Base-by-base conservation (phyloP, 306 rosid species). In the Gastrolobium bilobum region DNA sequence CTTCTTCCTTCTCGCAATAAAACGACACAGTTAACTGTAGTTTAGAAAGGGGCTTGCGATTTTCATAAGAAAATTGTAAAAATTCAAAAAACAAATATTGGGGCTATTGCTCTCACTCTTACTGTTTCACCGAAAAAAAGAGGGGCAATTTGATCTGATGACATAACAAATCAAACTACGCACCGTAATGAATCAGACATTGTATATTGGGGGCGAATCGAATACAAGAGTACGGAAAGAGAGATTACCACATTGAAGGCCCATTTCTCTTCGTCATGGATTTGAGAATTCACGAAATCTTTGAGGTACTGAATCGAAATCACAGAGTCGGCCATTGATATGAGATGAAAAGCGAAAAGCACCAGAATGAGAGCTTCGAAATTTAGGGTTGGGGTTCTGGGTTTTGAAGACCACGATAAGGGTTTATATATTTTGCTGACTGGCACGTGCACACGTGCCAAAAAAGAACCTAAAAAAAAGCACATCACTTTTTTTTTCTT, bases 201-300 rank as follows among this genome's bases (percentile, higher is more conserved):
- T 20, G 26, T 20, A 20, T 20, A 20, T 20, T 20, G 26, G 26
- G 48, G 15, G 26, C 29, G 43, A 42, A 58, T 56, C 53, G 75
- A 48, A 38, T 4, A 46, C 6, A 66, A 34, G 37, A 69, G 2
- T 39, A 4, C 0, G 58, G 0, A 43, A 79, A 9, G 67, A 9
- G 37, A 57, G 15, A 11, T 72, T 88, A 93, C 98, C 97, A 67
- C 61, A 83, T 92, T 94, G 76, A 83, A 89, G 44, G 92, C 97
- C 94, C 96, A 90, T 70, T 92, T 94, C 26, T 92, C 90, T 58
- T 94, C 96, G 73, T 90, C 96, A 0, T 85, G 11, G 78, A 87
- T 58, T 87, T 94, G 97, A 70, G 97, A 79, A 63, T 76, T 74
- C 61, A 87, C 0, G 84, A 92, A 81, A 43, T 81, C 85, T 71